Evolutionary conservation across 352 stramenopile genomes (phyloP).

Genomic region (Phytopythium ostracodes): DNA sequence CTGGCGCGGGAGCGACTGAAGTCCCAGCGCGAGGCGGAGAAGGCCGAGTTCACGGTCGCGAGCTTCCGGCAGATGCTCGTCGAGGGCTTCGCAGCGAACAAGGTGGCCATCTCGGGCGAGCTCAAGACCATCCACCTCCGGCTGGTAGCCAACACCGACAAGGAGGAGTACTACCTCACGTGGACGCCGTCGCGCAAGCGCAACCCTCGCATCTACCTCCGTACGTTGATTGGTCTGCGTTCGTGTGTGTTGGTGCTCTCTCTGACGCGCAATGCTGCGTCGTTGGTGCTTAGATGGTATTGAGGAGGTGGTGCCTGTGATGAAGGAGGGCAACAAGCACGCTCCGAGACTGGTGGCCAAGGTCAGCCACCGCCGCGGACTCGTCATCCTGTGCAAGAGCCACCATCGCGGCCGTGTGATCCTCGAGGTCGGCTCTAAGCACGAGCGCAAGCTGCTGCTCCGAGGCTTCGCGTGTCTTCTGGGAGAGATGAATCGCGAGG

Average conservation of each 20-base stretch:
- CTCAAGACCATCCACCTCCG: slow-evolving; percentile 65
- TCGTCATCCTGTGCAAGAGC: slow-evolving; percentile 67
- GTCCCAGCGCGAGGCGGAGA: slow-evolving; percentile 14
- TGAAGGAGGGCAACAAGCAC: slow-evolving; percentile 45
- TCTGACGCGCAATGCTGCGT: slow-evolving; percentile 6
- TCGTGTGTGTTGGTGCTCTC: neutral
- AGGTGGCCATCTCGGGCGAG: slow-evolving; percentile 60
- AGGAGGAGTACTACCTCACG: slow-evolving; percentile 62
- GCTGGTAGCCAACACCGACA: slow-evolving; percentile 36
- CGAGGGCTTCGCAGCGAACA: slow-evolving; percentile 55
- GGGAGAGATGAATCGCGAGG: slow-evolving; percentile 37
- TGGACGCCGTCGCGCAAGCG: slow-evolving; percentile 74
- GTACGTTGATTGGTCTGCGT: slow-evolving; percentile 26
- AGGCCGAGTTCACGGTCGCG: slow-evolving; percentile 40
- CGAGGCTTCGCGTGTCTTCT: slow-evolving; percentile 52
- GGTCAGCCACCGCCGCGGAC: slow-evolving; percentile 51
- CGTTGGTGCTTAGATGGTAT: slow-evolving; percentile 42
- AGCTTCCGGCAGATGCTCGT: slow-evolving; percentile 52
- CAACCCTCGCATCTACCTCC: slow-evolving; percentile 47
- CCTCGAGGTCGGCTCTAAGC: slow-evolving; percentile 54
- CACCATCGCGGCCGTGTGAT: slow-evolving; percentile 59
- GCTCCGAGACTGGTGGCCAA: slow-evolving; percentile 50
- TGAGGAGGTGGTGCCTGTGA: slow-evolving; percentile 46
- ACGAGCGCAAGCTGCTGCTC: slow-evolving; percentile 53
- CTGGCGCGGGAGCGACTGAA: slow-evolving; percentile 31